Conservation (phyloP, 1,284 basidiomycete species). For the Cutaneotrichosporon cutaneum region DNA sequence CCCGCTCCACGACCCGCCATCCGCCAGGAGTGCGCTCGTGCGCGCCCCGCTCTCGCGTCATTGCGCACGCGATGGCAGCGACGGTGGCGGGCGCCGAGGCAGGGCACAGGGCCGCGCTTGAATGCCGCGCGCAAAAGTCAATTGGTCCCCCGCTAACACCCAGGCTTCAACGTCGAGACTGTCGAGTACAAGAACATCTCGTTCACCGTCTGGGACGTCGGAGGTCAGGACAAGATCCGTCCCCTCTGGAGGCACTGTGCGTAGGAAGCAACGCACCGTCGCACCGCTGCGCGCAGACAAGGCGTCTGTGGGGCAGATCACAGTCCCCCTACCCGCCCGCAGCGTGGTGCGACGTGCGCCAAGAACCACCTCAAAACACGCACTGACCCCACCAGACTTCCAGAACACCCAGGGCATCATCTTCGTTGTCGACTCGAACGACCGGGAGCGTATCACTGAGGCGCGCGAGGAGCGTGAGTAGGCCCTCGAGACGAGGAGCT, state of each 20-base stretch:
- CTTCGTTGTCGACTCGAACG: slow-evolving; percentile 99
- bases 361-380: neutral
- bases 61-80: too few relatives aligned
- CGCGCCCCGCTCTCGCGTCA: neutral
- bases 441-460: slow-evolving; percentile 98
- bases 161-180: slow-evolving; percentile 95
- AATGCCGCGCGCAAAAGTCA: neutral
- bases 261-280: neutral
- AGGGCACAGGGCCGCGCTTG: neutral
- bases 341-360: slow-evolving; percentile 1
- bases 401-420: slow-evolving; percentile 99
- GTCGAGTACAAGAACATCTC: slow-evolving; percentile 99
- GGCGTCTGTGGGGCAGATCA: neutral
- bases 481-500: neutral
- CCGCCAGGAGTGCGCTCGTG: neutral
- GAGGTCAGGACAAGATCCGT: slow-evolving; percentile 97
- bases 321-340: neutral
- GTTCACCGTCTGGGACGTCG: slow-evolving; percentile 99
- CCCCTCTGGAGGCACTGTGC: slow-evolving; percentile 85
- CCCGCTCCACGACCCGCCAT: neutral
- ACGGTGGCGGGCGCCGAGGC: neutral
- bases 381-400: slow-evolving; percentile 71
- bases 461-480: slow-evolving; percentile 86
- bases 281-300: neutral
- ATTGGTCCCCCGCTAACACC: neutral